These are phyloP conservation scores for Artemisia annua DNA, from an alignment of 129 eudicot genomes.

Conservation along the genomic window DNA sequence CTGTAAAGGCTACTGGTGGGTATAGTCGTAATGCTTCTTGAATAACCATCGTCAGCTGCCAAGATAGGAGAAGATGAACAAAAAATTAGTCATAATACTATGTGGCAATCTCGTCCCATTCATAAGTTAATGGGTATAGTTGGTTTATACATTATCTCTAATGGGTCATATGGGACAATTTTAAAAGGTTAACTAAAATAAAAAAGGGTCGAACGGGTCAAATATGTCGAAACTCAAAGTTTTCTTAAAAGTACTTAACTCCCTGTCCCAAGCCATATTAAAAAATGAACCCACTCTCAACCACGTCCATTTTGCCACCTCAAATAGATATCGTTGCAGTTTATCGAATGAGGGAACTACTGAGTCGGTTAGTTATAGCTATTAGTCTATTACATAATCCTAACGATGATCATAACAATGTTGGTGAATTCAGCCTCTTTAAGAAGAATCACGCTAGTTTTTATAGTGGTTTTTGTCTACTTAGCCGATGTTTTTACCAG, in stretches of 20 bases:
- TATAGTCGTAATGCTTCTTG: slow-evolving; percentile 59
- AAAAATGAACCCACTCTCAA: no score
- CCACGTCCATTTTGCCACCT: no score
- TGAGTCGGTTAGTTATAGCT: background rate
- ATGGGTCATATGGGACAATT: no score
- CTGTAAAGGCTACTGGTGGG: slow-evolving; percentile 41
- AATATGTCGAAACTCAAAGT: no score
- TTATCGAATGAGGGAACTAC: background rate
- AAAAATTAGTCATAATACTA: background rate
- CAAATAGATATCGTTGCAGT: background rate
- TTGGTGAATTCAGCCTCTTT: background rate
- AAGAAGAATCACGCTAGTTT: background rate
- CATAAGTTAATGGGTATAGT: no score
- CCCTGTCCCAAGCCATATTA: no score
- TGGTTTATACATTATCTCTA: no score
- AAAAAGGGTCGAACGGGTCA: no score
- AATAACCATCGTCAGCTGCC: slow-evolving; percentile 57
- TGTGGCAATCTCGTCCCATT: background rate
- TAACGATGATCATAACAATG: background rate
- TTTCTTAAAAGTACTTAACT: no score
- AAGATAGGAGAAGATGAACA: background rate
- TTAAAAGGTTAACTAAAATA: no score
- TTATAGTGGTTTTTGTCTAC: background rate
- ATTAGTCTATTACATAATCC: background rate
- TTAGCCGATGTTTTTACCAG: background rate